Conservation (phyloP, 768 basidiomycete species). For the Kwoniella pini region DNA sequence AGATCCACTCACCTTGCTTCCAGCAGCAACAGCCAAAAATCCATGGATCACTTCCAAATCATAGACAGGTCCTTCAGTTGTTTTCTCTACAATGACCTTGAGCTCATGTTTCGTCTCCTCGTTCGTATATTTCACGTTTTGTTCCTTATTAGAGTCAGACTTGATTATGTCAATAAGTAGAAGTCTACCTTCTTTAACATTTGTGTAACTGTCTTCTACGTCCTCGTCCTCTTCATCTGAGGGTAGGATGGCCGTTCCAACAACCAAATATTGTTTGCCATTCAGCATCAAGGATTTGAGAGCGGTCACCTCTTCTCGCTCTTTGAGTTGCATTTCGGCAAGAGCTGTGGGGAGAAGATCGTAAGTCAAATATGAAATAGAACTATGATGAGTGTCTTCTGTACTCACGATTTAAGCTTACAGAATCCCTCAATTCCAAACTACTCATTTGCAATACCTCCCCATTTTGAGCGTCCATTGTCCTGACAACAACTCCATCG, state of each 20-base stretch:
- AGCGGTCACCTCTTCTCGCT: conserved; percentile 40
- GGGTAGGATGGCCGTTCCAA: conserved; percentile 46
- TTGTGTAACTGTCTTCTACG: conserved; percentile 18
- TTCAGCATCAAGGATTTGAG: conserved; percentile 31
- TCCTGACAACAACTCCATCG: conserved; percentile 20
- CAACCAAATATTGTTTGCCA: conserved; percentile 37
- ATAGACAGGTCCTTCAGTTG: conserved; percentile 38
- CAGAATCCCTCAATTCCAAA: conserved; percentile 45
- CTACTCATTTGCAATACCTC: conserved; percentile 34
- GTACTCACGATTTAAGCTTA: conserved; percentile 35
- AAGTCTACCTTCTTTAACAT: conserved; percentile 34
- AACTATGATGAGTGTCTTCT: not conserved
- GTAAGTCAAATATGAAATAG: not conserved
- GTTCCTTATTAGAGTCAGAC: not conserved
- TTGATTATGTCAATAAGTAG: conserved; percentile 25
- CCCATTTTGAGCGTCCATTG: conserved; percentile 43
- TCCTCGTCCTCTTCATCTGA: conserved; percentile 33
- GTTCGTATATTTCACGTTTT: not conserved
- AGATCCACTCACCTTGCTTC: conserved; percentile 38
- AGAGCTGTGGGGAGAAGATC: conserved; percentile 23
- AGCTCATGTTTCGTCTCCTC: conserved; percentile 1
- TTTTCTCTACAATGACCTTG: conserved; percentile 4
- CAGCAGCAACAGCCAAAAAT: conserved; percentile 47
- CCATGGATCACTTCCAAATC: conserved; percentile 46
- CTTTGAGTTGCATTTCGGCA: conserved; percentile 30